Percentiles rank a stretch among this genome's conserved stretches.
Conservation (phyloP, 768 basidiomycete genomes). For the Steccherinum ochraceum region DNA sequence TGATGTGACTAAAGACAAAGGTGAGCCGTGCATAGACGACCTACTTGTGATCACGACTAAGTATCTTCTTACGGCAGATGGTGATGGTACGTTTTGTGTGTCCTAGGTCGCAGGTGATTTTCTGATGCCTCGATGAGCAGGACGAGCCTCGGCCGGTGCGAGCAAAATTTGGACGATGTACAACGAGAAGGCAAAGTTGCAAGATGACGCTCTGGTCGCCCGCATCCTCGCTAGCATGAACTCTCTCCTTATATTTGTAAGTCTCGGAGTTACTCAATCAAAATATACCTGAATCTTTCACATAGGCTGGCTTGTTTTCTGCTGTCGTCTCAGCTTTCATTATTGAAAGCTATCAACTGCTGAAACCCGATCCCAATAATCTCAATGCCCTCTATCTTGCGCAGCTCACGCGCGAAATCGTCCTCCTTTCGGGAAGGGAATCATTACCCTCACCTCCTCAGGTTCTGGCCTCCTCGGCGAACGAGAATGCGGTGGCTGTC, state of each 20-base stretch:
- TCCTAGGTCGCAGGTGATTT: too few relatives aligned
- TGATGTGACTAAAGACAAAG: too few relatives aligned
- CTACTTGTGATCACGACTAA: too few relatives aligned
- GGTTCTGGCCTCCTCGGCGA: neutral
- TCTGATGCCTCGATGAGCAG: neutral
- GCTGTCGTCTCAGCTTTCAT: slow-evolving; percentile 19
- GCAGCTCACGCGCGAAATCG: neutral
- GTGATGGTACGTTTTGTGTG: too few relatives aligned
- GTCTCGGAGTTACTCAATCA: neutral
- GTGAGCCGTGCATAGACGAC: too few relatives aligned
- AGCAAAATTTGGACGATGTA: neutral
- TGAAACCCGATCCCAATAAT: neutral
- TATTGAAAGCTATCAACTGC: slow-evolving; percentile 1
- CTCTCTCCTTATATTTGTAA: neutral
- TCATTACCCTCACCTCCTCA: neutral
- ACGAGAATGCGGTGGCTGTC: slow-evolving; percentile 1
- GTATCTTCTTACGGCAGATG: too few relatives aligned
- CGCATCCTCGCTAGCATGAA: neutral
- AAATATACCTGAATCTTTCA: neutral
- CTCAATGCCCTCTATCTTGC: neutral
- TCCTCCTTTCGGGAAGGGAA: neutral
- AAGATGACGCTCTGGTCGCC: neutral
- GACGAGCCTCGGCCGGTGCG: neutral
- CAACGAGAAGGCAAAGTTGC: neutral
- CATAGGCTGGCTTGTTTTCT: slow-evolving; percentile 24